phyloP scores from a whole-genome alignment of 2,329 filamentous ascomycete species.

The Fusarium citri region DNA sequence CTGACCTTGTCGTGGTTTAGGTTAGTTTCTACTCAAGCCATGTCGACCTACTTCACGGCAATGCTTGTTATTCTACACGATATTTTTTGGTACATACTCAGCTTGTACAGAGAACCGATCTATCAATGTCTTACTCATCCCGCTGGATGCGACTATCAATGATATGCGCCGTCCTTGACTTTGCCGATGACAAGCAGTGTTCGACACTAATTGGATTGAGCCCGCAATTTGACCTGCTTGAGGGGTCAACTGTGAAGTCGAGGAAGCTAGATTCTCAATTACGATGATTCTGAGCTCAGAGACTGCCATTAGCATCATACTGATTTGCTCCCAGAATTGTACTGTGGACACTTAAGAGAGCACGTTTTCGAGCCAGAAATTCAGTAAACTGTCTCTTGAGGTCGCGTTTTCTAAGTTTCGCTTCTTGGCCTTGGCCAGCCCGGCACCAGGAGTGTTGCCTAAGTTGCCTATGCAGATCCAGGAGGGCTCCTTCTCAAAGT shows the following conservation, averaged over 20 bases:
- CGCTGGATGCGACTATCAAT: not conserved
- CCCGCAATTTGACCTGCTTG: too few species aligned
- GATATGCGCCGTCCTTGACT: not conserved
- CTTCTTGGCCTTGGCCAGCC: not conserved
- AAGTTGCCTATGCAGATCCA: too few species aligned
- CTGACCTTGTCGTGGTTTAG: not conserved
- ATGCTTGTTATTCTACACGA: not conserved
- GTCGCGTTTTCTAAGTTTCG: not conserved
- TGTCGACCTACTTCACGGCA: not conserved
- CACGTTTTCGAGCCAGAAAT: conserved; percentile 55
- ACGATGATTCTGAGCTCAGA: too few species aligned
- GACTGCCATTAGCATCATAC: too few species aligned
- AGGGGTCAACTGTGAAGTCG: too few species aligned
- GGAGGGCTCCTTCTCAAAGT: not conserved
- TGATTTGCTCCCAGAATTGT: too few species aligned
- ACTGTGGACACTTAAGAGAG: conserved; percentile 49
- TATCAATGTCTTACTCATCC: not conserved
- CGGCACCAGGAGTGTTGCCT: not conserved
- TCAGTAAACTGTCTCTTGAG: conserved; percentile 23
- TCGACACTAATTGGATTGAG: too few species aligned
- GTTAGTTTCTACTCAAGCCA: not conserved
- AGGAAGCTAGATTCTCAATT: too few species aligned
- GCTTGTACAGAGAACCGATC: not conserved
- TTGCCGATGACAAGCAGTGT: not conserved
- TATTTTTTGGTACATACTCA: not conserved